Percentiles rank a stretch among this genome's conserved stretches.
Conservation (phyloP, 1,139 yeast genomes). For the Scheffersomyces cryptocercus region DNA sequence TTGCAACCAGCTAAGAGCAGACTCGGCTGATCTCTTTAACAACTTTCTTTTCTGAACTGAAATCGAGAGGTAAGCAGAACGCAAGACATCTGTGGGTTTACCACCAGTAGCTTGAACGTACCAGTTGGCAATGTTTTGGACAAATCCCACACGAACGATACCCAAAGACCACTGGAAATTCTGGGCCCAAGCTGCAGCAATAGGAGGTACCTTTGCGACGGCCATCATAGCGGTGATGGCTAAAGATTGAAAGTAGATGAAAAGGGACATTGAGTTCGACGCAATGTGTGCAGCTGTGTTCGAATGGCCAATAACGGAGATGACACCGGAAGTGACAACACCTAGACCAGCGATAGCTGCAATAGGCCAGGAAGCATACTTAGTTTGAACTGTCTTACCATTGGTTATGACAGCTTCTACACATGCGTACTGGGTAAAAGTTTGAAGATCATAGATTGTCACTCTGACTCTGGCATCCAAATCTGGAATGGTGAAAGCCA, state of each 20-base stretch:
- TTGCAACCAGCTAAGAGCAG: constrained; percentile 8
- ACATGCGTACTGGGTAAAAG: constrained; percentile 70
- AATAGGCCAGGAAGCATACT: constrained; percentile 95
- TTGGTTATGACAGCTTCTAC: constrained; percentile 85
- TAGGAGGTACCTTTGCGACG: constrained; percentile 89
- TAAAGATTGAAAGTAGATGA: constrained; percentile 89
- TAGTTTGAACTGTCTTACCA: constrained; percentile 93
- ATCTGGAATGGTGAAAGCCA: constrained; percentile 91
- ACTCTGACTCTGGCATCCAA: constrained; percentile 90
- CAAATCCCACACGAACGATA: constrained; percentile 72
- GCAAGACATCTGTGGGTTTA: constrained; percentile 68
- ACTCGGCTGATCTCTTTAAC: constrained; percentile 26
- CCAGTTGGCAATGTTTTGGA: constrained; percentile 90
- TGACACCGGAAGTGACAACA: constrained; percentile 79
- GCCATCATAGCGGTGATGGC: constrained; percentile 97
- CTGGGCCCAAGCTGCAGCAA: constrained; percentile 98
- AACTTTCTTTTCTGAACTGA: constrained; percentile 66
- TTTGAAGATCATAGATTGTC: constrained; percentile 53
- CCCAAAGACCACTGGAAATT: constrained; percentile 98
- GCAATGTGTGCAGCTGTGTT: constrained; percentile 97
- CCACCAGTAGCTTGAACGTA: constrained; percentile 98
- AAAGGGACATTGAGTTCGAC: constrained; percentile 88
- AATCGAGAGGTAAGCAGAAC: constrained; percentile 59
- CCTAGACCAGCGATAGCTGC: constrained; percentile 92
- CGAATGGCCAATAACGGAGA: constrained; percentile 86